Conservation (phyloP, 768 basidiomycete genomes). For the Exidia glandulosa region DNA sequence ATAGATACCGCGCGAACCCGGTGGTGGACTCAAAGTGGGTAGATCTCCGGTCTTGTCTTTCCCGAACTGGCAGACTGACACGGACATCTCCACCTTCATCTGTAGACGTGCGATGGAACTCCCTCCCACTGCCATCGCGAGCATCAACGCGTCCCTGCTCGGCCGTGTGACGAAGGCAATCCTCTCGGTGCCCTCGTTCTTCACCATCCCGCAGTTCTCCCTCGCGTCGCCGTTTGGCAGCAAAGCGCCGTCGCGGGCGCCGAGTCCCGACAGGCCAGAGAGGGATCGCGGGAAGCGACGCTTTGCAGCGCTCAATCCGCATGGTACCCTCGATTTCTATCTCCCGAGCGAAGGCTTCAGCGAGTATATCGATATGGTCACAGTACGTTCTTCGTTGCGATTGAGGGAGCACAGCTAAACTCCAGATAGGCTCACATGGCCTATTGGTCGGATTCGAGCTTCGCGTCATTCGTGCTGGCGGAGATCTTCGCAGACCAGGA, state of each 20-base stretch:
- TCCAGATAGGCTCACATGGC: slow-evolving; percentile 19
- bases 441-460: slow-evolving; percentile 28
- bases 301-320: slow-evolving; percentile 32
- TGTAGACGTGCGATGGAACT: slow-evolving; percentile 9
- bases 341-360: slow-evolving; percentile 27
- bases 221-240: too few species aligned
- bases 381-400: neutral
- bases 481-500: slow-evolving; percentile 28
- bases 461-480: slow-evolving; percentile 28
- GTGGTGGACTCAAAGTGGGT: slow-evolving; percentile 22
- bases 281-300: slow-evolving; percentile 7
- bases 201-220: too few species aligned
- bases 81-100: neutral
- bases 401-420: neutral
- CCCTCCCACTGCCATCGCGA: slow-evolving; percentile 15
- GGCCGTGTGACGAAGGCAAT: slow-evolving; percentile 13
- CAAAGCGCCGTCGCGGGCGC: neutral
- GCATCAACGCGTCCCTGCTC: slow-evolving; percentile 23
- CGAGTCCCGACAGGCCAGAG: neutral
- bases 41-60: too few species aligned
- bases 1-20: slow-evolving; percentile 30
- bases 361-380: slow-evolving; percentile 22
- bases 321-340: slow-evolving; percentile 31
- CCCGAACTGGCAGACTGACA: too few species aligned
- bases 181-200: neutral